phyloP scores from a whole-genome alignment of 371 early-diverging fungal genomes.

The Circinella minor region DNA sequence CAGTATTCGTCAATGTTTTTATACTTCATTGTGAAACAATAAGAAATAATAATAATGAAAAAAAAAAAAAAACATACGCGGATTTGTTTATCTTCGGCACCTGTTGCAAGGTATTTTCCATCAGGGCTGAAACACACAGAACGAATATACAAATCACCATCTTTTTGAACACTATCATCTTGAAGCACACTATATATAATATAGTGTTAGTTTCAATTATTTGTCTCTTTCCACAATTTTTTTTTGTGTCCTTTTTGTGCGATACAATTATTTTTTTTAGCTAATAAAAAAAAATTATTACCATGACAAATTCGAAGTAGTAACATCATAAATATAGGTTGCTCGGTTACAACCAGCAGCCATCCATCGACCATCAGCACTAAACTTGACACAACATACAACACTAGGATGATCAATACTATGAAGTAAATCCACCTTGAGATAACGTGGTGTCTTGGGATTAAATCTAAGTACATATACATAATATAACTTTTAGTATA shows the following conservation, averaged over 20 bases:
- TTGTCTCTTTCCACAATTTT: neutral
- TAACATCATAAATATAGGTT: slow-evolving; percentile 89
- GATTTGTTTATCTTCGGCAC: slow-evolving; percentile 96
- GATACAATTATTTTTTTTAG: neutral
- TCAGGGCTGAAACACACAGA: slow-evolving; percentile 98
- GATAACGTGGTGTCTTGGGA: slow-evolving; percentile 69
- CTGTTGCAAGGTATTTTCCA: slow-evolving; percentile 91
- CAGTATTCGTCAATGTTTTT: no score
- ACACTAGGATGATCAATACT: slow-evolving; percentile 89
- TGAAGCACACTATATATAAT: slow-evolving; percentile 62
- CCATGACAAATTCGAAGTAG: slow-evolving; percentile 73
- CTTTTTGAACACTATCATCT: slow-evolving; percentile 76
- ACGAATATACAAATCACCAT: slow-evolving; percentile 91
- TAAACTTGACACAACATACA: slow-evolving; percentile 97
- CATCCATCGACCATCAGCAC: slow-evolving; percentile 87
- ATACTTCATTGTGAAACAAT: no score
- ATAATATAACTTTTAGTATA: neutral
- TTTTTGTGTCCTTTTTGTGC: neutral
- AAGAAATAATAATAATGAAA: no score
- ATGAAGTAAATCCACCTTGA: slow-evolving; percentile 86
- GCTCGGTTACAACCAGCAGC: slow-evolving; percentile 96
- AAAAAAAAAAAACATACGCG: slow-evolving; percentile 57
- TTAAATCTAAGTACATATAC: slow-evolving; percentile 58
- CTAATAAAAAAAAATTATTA: slow-evolving; percentile 27
- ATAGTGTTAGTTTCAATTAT: neutral